Percentiles rank a stretch among this genome's conserved stretches.
Evolutionary conservation across 345 rosid genomes (phyloP).

Genomic region (Populus davidiana): DNA sequence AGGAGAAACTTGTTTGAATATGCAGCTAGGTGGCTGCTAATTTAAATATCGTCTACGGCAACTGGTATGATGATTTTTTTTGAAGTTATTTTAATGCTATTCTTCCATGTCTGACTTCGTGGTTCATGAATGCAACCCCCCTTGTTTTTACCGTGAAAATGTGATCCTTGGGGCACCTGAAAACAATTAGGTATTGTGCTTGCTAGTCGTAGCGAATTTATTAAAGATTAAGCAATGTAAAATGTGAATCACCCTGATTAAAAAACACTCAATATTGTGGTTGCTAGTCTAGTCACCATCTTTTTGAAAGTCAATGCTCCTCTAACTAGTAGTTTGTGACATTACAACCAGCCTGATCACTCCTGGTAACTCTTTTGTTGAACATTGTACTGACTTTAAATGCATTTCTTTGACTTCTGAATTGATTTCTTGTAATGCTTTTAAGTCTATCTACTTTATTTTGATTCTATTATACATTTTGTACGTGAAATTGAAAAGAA

Average conservation of each 20-base stretch:
- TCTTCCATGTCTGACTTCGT: conserved; percentile 9
- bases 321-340: not conserved
- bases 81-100: not conserved
- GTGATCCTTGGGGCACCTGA: not conserved
- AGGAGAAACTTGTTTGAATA: not conserved
- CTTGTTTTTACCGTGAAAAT: not conserved
- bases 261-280: not conserved
- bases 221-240: not conserved
- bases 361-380: conserved; percentile 6
- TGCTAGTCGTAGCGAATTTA: not conserved
- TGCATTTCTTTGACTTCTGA: conserved; percentile 20
- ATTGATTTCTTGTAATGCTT: conserved; percentile 3
- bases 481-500: not conserved
- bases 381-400: conserved; percentile 24
- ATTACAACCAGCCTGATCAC: not conserved
- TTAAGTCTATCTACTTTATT: not conserved
- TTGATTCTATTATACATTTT: not conserved
- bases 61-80: not conserved
- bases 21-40: not conserved
- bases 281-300: conserved; percentile 10
- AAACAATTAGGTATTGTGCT: not conserved
- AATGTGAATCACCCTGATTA: not conserved
- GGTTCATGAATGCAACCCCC: not conserved
- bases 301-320: conserved; percentile 21
- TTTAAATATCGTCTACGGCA: not conserved